Evolutionary conservation across 2,329 filamentous ascomycete genomes (phyloP).

Genomic region (Emmonsia crescens): DNA sequence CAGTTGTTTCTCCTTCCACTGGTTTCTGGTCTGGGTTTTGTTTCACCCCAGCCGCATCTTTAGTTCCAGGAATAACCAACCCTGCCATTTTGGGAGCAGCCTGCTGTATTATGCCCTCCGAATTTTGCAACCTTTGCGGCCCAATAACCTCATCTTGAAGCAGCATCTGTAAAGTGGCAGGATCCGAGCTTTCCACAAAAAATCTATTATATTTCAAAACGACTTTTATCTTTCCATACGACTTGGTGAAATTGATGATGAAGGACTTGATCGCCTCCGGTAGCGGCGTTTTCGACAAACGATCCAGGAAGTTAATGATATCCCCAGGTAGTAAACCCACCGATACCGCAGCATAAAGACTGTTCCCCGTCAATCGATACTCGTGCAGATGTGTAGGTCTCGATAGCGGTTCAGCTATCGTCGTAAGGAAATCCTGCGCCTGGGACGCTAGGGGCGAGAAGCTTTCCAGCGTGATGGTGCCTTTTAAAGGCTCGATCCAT

Average conservation of each 20-base stretch:
- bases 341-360: constrained; percentile 87
- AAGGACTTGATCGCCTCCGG: constrained; percentile 71
- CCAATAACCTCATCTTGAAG: constrained; percentile 76
- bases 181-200: constrained; percentile 85
- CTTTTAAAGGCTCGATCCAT: constrained; percentile 83
- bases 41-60: constrained; percentile 77
- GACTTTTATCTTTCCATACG: constrained; percentile 90
- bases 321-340: constrained; percentile 83
- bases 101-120: constrained; percentile 63
- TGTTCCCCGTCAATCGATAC: constrained; percentile 83
- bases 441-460: constrained; percentile 80
- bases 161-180: constrained; percentile 74
- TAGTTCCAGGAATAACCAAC: constrained; percentile 87
- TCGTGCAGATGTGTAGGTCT: constrained; percentile 87
- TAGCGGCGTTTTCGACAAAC: constrained; percentile 78
- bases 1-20: constrained; percentile 28
- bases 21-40: constrained; percentile 47
- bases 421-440: constrained; percentile 89
- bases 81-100: constrained; percentile 77
- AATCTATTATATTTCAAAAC: constrained; percentile 92
- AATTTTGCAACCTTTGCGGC: constrained; percentile 61
- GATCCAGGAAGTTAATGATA: constrained; percentile 79
- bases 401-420: constrained; percentile 86
- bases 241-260: constrained; percentile 72
- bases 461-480: constrained; percentile 83